These are phyloP conservation scores for Sugiyamaella grinbergsii DNA, from an alignment of 1,139 yeast species.

Conservation along the genomic window DNA sequence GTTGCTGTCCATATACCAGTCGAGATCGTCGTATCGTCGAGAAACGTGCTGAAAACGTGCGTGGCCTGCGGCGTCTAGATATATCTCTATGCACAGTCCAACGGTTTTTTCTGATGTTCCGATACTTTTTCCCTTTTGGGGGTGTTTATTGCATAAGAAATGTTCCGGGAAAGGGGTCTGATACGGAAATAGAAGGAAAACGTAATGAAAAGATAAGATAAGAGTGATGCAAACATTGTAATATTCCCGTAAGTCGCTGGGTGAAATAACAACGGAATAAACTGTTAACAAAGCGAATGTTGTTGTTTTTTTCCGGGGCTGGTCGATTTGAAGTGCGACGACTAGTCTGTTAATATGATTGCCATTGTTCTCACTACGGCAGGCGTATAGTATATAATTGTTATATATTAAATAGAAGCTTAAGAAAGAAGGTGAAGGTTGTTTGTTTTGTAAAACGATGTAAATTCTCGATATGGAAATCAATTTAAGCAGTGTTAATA, in stretches of 20 bases:
- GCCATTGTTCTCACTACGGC: no score
- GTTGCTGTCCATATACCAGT: background rate
- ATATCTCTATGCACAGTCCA: constrained; percentile 3
- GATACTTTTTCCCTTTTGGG: background rate
- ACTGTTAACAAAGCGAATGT: background rate
- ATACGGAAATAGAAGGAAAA: background rate
- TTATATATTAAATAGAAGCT: no score
- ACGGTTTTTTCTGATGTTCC: constrained; percentile 9
- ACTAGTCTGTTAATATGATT: no score
- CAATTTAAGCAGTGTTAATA: no score
- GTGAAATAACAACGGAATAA: background rate
- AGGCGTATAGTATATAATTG: no score
- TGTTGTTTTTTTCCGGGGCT: no score
- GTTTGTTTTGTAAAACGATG: no score
- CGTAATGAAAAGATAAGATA: background rate
- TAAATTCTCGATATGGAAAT: no score
- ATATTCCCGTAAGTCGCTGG: no score
- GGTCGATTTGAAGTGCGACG: no score
- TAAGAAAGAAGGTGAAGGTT: no score
- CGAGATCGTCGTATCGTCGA: constrained; percentile 2
- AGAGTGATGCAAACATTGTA: no score
- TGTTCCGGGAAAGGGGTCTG: constrained; percentile 11
- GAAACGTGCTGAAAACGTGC: constrained; percentile 21
- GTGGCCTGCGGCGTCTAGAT: constrained; percentile 11
- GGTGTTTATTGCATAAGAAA: constrained; percentile 2